Conservation (phyloP, 2,329 filamentous ascomycete genomes). For the Ophiostoma fasciatum region DNA sequence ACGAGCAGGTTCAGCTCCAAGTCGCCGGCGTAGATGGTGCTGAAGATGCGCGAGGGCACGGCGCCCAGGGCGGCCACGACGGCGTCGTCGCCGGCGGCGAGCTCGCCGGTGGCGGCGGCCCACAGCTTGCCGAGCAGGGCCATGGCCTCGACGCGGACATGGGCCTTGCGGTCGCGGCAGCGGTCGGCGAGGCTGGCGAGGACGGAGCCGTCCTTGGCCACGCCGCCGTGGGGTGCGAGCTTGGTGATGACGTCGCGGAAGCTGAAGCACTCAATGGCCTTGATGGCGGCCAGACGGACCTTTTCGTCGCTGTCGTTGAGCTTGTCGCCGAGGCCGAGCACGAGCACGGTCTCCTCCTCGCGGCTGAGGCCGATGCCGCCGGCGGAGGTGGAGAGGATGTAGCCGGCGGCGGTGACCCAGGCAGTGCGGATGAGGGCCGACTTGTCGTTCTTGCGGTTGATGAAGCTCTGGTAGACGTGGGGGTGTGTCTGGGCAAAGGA, state of each 20-base stretch:
- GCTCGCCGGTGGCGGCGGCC: conserved; percentile 83
- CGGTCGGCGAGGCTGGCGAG: conserved; percentile 73
- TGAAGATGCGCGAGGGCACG: conserved; percentile 74
- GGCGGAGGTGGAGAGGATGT: conserved; percentile 81
- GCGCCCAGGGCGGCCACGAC: conserved; percentile 62
- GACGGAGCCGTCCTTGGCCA: conserved; percentile 62
- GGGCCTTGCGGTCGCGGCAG: conserved; percentile 69
- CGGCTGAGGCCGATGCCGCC: conserved; percentile 77
- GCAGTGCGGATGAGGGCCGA: conserved; percentile 65
- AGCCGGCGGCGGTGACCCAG: conserved; percentile 72
- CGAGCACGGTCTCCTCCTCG: conserved; percentile 63
- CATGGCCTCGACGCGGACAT: conserved; percentile 77
- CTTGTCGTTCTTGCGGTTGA: conserved; percentile 78
- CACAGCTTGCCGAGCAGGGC: conserved; percentile 72
- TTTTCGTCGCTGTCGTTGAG: conserved; percentile 81
- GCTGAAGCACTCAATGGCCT: conserved; percentile 65
- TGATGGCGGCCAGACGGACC: conserved; percentile 78
- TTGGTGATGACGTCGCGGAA: conserved; percentile 72
- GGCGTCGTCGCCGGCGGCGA: conserved; percentile 66
- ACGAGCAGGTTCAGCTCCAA: conserved; percentile 70
- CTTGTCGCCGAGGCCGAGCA: conserved; percentile 63
- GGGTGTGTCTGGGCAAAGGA: conserved; percentile 77
- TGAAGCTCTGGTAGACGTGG: conserved; percentile 66
- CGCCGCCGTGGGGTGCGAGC: conserved; percentile 59
- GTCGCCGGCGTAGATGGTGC: conserved; percentile 83